These are phyloP conservation scores for Claviceps fusiformis DNA, from an alignment of 2,329 filamentous ascomycete genomes.

Conservation along the genomic window DNA sequence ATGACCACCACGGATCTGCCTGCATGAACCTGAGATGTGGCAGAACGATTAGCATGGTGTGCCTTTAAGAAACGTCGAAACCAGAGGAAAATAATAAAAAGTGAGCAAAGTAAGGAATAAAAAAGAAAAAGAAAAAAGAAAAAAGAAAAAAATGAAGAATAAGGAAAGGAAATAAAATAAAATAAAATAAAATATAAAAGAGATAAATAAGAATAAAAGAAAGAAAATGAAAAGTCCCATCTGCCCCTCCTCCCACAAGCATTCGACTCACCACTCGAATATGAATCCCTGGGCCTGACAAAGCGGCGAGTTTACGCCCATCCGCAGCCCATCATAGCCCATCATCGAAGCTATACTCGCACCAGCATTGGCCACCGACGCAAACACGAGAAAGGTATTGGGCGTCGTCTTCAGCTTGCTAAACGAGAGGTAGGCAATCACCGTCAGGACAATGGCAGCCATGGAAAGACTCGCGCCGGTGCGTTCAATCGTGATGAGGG, in stretches of 20 bases:
- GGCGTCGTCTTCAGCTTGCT: constrained; percentile 41
- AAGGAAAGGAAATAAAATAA: no score
- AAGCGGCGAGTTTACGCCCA: constrained; percentile 39
- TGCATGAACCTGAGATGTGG: constrained; percentile 77
- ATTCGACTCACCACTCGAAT: constrained; percentile 48
- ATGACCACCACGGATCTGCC: constrained; percentile 62
- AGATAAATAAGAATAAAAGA: no score
- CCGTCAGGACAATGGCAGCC: constrained; percentile 33
- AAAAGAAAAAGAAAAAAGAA: no score
- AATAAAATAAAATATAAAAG: no score
- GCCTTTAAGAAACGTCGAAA: no score
- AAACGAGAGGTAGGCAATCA: constrained; percentile 34
- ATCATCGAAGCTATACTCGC: constrained; percentile 56
- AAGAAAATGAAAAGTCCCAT: no score
- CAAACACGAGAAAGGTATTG: constrained; percentile 33
- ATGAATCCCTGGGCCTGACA: constrained; percentile 49
- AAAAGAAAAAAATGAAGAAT: no score
- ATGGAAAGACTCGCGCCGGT: constrained; percentile 40
- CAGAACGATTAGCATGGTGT: no score
- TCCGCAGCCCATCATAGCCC: constrained; percentile 48
- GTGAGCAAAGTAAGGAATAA: no score
- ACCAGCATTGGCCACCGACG: constrained; percentile 30
- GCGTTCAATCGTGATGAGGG: constrained; percentile 37
- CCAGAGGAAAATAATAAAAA: no score
- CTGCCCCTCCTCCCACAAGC: no score